A percentile compares a stretch with the other conserved stretches of the same genome.
Conservation (phyloP, 140 eudicot species). For the Flaveria floridana region DNA sequence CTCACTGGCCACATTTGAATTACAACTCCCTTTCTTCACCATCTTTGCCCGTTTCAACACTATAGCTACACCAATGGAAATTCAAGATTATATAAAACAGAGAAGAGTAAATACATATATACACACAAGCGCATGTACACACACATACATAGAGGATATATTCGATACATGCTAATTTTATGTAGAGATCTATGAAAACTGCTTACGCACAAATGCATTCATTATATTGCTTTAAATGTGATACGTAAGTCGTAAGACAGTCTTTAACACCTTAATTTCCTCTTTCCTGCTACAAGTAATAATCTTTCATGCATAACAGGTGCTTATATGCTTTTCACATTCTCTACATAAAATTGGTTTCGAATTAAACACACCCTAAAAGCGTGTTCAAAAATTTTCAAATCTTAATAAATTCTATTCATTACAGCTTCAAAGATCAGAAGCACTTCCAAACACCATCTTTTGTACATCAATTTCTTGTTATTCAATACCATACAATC, state of each 20-base stretch:
- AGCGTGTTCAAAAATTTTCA: neutral
- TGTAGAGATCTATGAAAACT: neutral
- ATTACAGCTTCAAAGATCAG: neutral
- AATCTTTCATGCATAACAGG: neutral
- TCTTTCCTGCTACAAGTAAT: neutral
- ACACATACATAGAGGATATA: neutral
- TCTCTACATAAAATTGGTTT: too few relatives aligned
- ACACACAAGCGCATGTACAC: neutral
- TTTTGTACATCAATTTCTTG: neutral
- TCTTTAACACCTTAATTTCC: neutral
- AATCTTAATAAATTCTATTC: neutral
- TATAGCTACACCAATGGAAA: constrained; percentile 48
- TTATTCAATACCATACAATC: neutral
- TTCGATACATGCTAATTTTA: neutral
- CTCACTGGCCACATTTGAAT: constrained; percentile 55
- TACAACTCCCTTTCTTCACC: constrained; percentile 71
- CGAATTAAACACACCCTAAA: too few relatives aligned
- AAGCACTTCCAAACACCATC: neutral
- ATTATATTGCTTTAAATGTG: neutral
- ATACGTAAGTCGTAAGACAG: too few relatives aligned
- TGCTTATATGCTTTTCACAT: too few relatives aligned
- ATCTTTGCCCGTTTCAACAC: constrained; percentile 79
- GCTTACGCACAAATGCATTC: neutral
- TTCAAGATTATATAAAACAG: neutral
- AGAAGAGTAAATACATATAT: neutral